Evolutionary conservation across 176 grass and related monocot genomes (phyloP), one percentile per base, ranked within the genome.

Genomic region (Phoenix roebelenii): DNA sequence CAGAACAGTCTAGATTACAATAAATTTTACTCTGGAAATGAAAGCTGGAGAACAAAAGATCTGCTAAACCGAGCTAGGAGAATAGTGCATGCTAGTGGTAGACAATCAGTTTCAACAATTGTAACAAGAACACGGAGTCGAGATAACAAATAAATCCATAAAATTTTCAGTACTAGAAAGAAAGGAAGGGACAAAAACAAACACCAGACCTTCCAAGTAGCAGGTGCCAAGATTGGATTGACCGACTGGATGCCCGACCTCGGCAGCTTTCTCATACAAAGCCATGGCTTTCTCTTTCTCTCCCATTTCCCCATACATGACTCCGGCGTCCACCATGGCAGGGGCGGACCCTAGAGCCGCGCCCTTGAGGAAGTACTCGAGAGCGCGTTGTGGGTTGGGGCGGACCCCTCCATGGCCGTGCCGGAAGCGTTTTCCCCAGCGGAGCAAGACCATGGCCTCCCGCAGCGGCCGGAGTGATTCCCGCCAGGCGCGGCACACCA

Each of bases 311-410:
- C 85, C 84, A 56, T 75, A 89, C 85, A 84, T 72, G 0, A 89
- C 71, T 29, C 86, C 86, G 1, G 81, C 86, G 61, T 89, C 86
- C 52, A 89, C 86, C 86, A 89, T 89, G 48, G 86, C 77, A 3
- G 70, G 74, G 5, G 81, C 77, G 16, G 77, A 89, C 16, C 86
- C 86, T 18, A 78, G 77, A 53, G 57, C 66, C 23, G 81, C 81
- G 7, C 81, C 86, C 6, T 75, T 77, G 65, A 67, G 65, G 85
- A 89, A 89, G 9, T 80, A 72, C 30, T 55, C 77, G 48, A 89
- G 57, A 3, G 81, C 77, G 17, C 73, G 74, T n/a, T 24, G 50
- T 29, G 60, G 72, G 64, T 80, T 74, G 16, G 20, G 52, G 14
- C 44, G 51, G 6, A 22, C 9, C 3, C 56, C 57, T 3, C 62